Conservation (phyloP, 2,329 filamentous ascomycete genomes). For the Aspergillus jensenii region DNA sequence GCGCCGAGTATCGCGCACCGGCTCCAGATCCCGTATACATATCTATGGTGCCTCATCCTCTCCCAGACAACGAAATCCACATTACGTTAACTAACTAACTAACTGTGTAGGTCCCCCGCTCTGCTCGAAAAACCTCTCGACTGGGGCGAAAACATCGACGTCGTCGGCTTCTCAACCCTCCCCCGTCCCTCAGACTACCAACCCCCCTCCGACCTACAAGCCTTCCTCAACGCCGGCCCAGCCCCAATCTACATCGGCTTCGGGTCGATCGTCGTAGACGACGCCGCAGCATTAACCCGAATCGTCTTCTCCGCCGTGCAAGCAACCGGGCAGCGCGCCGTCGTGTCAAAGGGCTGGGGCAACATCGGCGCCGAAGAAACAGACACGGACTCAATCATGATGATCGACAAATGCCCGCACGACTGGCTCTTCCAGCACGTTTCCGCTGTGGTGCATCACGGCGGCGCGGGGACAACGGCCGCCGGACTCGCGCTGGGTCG, state of each 20-base stretch:
- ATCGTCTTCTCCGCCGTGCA: slow-evolving; percentile 71
- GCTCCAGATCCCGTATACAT: slow-evolving; percentile 79
- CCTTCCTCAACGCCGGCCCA: slow-evolving; percentile 67
- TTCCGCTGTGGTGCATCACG: slow-evolving; percentile 76
- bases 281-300: slow-evolving; percentile 68
- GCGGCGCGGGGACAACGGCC: slow-evolving; percentile 83
- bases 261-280: slow-evolving; percentile 77
- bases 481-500: slow-evolving; percentile 78
- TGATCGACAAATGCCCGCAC: slow-evolving; percentile 82
- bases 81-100: background rate
- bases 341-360: slow-evolving; percentile 88
- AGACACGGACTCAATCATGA: slow-evolving; percentile 66
- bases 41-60: slow-evolving; percentile 66
- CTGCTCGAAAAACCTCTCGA: slow-evolving; percentile 77
- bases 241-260: slow-evolving; percentile 82
- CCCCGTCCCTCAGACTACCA: slow-evolving; percentile 65
- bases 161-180: slow-evolving; percentile 77
- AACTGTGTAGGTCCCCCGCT: slow-evolving; percentile 61
- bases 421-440: slow-evolving; percentile 87
- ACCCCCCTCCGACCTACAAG: slow-evolving; percentile 63
- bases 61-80: no score
- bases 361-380: slow-evolving; percentile 72
- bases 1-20: slow-evolving; percentile 77
- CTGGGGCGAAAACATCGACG: slow-evolving; percentile 69
- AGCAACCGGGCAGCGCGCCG: slow-evolving; percentile 67